Evolutionary conservation across 176 grass and related monocot species (phyloP).

Genomic region (Juncus inflexus): DNA sequence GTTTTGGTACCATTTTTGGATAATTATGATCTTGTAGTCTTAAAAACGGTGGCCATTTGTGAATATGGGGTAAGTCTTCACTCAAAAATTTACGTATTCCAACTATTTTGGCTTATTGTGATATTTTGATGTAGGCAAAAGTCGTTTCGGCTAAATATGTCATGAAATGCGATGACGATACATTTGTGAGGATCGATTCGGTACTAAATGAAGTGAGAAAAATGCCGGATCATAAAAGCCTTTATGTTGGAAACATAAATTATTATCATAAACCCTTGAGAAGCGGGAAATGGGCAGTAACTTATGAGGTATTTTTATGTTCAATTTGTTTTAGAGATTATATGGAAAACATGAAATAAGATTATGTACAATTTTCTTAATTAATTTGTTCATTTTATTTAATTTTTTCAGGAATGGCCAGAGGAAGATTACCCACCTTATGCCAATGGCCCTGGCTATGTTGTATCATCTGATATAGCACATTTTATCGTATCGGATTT

Average conservation of each 20-base stretch:
- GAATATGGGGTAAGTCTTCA: slow-evolving; percentile 57
- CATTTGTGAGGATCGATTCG: slow-evolving; percentile 61
- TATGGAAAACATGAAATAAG: not conserved
- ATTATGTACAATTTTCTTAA: not conserved
- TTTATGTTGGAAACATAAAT: slow-evolving; percentile 80
- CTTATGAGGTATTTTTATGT: slow-evolving; percentile 60
- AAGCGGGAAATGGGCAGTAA: slow-evolving; percentile 74
- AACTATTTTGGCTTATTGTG: slow-evolving; percentile 2
- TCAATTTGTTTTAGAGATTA: not conserved
- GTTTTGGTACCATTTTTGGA: slow-evolving; percentile 76
- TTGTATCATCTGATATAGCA: slow-evolving; percentile 80
- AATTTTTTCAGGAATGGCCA: slow-evolving; percentile 74
- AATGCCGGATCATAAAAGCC: slow-evolving; percentile 51
- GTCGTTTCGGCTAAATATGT: slow-evolving; percentile 59
- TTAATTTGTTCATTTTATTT: not conserved
- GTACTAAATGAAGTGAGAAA: slow-evolving; percentile 57
- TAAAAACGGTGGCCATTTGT: slow-evolving; percentile 87
- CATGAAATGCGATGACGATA: slow-evolving; percentile 91
- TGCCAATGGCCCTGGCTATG: slow-evolving; percentile 95
- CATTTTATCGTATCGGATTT: slow-evolving; percentile 51
- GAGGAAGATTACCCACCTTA: slow-evolving; percentile 84
- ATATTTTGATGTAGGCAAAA: slow-evolving; percentile 43
- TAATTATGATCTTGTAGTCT: slow-evolving; percentile 74
- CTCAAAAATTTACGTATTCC: not conserved
- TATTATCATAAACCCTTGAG: slow-evolving; percentile 61